Percentiles rank a stretch among this genome's conserved stretches.
Conservation (phyloP, 805 yeast genomes). For the Candida easanensis region DNA sequence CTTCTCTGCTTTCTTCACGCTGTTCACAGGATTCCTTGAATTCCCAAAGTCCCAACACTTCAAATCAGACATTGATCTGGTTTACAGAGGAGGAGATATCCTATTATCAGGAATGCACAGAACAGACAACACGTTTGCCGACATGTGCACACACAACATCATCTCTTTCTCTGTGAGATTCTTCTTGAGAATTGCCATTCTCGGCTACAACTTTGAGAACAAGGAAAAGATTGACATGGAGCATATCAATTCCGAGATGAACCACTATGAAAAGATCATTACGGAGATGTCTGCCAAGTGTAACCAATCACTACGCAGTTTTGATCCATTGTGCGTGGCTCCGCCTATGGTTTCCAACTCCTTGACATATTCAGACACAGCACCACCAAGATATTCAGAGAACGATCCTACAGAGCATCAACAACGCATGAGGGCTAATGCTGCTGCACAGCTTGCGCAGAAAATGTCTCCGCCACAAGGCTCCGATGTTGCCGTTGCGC, state of each 20-base stretch:
- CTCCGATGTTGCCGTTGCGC: no score
- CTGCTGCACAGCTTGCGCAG: no score
- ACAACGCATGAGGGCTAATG: no score
- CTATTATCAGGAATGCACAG: conserved; percentile 8
- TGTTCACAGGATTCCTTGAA: conserved; percentile 24
- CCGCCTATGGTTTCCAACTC: conserved; percentile 6
- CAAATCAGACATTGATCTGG: conserved; percentile 16
- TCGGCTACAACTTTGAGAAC: conserved; percentile 18
- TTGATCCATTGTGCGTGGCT: conserved; percentile 8
- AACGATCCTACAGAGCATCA: not conserved
- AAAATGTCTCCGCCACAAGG: not conserved
- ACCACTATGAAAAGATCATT: conserved; percentile 3
- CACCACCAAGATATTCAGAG: not conserved
- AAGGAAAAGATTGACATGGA: conserved; percentile 3
- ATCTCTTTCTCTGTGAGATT: conserved; percentile 17
- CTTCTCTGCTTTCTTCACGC: conserved; percentile 25
- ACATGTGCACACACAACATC: conserved; percentile 11
- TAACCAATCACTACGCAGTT: not conserved
- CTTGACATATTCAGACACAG: not conserved
- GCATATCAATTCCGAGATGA: conserved; percentile 5
- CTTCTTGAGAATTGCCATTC: conserved; percentile 22
- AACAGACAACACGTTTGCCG: conserved; percentile 3
- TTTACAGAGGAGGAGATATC: conserved; percentile 7
- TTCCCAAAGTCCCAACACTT: conserved; percentile 16
- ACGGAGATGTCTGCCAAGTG: conserved; percentile 2